Percentiles rank a stretch among this genome's conserved stretches.
phyloP scores from a whole-genome alignment of 345 rosid genomes.

The Reutealis trisperma region DNA sequence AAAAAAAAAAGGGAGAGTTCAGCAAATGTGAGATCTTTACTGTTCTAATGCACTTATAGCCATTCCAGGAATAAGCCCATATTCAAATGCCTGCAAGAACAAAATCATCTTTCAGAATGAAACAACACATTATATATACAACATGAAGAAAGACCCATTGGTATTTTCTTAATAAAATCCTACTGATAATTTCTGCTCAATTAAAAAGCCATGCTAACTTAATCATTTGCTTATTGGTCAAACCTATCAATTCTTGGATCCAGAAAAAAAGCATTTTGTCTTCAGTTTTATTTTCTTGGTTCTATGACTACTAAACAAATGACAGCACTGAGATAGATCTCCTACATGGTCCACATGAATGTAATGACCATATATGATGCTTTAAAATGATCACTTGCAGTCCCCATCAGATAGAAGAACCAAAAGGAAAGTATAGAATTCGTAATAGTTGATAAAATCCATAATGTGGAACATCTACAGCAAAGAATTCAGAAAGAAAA shows the following conservation, averaged over 20 bases:
- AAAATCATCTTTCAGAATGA: slow-evolving; percentile 25
- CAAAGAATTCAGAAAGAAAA: not conserved
- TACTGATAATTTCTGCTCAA: not conserved
- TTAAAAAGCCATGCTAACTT: not conserved
- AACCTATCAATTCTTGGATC: not conserved
- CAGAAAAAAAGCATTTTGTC: not conserved
- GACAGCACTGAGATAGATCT: not conserved
- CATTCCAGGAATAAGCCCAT: slow-evolving; percentile 86
- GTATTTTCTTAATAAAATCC: not conserved
- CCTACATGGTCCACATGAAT: not conserved
- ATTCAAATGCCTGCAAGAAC: slow-evolving; percentile 70
- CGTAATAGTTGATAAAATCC: not conserved
- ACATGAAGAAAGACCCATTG: not conserved
- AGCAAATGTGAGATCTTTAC: slow-evolving; percentile 47
- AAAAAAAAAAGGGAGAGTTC: too few species aligned
- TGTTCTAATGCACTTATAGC: slow-evolving; percentile 77
- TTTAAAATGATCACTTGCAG: not conserved
- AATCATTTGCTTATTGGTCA: not conserved
- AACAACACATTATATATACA: not conserved
- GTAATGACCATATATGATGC: not conserved
- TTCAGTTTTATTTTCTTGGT: not conserved
- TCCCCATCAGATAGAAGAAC: slow-evolving; percentile 3
- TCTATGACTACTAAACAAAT: not conserved
- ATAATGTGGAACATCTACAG: not conserved
- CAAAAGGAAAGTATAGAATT: not conserved